phyloP scores from a whole-genome alignment of 179 eudicot genomes.

The Silene coronaria region DNA sequence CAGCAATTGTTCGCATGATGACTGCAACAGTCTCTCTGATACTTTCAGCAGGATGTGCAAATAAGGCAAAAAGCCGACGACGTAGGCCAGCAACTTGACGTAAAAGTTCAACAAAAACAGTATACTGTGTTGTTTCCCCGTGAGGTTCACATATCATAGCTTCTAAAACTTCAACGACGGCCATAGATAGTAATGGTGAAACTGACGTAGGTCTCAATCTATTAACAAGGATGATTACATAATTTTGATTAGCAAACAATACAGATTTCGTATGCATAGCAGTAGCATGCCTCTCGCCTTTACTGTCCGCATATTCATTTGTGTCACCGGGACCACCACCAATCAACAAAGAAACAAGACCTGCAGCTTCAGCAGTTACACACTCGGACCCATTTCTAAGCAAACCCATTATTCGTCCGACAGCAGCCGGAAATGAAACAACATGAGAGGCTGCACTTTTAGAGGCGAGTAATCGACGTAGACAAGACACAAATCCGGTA shows the following conservation, averaged over 20 bases:
- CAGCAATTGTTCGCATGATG: constrained; percentile 97
- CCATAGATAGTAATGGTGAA: constrained; percentile 88
- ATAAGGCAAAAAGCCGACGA: constrained; percentile 89
- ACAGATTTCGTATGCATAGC: constrained; percentile 94
- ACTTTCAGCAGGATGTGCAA: constrained; percentile 98
- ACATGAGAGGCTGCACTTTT: constrained; percentile 97
- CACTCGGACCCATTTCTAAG: constrained; percentile 99
- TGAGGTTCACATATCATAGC: constrained; percentile 99
- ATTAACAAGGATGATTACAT: constrained; percentile 72
- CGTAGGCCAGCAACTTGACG: constrained; percentile 92
- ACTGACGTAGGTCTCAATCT: constrained; percentile 88
- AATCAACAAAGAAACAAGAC: constrained; percentile 84
- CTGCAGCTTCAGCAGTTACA: constrained; percentile 90
- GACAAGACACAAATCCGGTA: constrained; percentile 82
- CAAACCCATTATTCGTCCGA: constrained; percentile 96
- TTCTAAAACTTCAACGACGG: constrained; percentile 91
- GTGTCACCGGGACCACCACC: constrained; percentile 94
- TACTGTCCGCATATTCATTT: constrained; percentile 62
- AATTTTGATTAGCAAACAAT: constrained; percentile 65
- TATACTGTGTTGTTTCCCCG: constrained; percentile 93
- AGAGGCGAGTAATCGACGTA: constrained; percentile 80
- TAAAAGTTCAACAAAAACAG: constrained; percentile 89
- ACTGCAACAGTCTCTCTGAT: constrained; percentile 96
- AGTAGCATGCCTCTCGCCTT: constrained; percentile 92
- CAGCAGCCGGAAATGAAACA: constrained; percentile 98